These are phyloP conservation scores for Abrus precatorius DNA, from an alignment of 306 rosid genomes.

Conservation along the genomic window DNA sequence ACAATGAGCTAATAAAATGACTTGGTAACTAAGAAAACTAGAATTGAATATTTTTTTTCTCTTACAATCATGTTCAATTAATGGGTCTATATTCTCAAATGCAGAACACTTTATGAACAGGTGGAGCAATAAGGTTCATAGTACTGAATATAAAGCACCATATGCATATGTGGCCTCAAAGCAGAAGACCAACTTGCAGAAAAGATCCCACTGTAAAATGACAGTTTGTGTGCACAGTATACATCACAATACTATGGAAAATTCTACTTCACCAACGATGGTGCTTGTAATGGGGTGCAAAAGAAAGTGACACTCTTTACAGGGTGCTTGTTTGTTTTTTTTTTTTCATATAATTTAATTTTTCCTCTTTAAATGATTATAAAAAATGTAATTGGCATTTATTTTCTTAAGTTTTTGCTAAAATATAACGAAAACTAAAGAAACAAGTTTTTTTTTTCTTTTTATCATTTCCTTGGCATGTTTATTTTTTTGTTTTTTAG, in stretches of 20 bases:
- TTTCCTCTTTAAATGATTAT: background rate
- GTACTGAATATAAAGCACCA: slow-evolving; percentile 42
- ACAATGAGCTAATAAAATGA: background rate
- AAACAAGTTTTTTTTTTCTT: too few relatives aligned
- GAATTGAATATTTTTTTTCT: background rate
- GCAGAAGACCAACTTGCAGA: slow-evolving; percentile 45
- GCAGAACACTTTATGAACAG: slow-evolving; percentile 8
- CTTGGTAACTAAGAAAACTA: slow-evolving; percentile 47
- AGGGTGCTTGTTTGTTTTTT: background rate
- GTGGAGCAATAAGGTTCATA: slow-evolving; percentile 40
- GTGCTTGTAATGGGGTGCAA: slow-evolving; percentile 39
- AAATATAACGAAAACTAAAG: too few relatives aligned
- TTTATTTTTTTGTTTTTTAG: too few relatives aligned
- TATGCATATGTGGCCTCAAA: slow-evolving; percentile 40
- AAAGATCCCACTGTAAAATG: slow-evolving; percentile 36
- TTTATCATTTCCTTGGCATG: too few relatives aligned
- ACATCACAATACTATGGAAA: slow-evolving; percentile 23
- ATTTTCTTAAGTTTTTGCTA: background rate
- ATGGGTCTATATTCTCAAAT: slow-evolving; percentile 28
- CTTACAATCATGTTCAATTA: slow-evolving; percentile 14
- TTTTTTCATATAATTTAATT: background rate
- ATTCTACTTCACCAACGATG: slow-evolving; percentile 25
- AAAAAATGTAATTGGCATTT: background rate
- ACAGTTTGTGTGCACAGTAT: slow-evolving; percentile 33
- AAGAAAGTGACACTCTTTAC: slow-evolving; percentile 39